phyloP scores from a whole-genome alignment of 2,329 filamentous ascomycete genomes.

The Byssochlamys sp. region DNA sequence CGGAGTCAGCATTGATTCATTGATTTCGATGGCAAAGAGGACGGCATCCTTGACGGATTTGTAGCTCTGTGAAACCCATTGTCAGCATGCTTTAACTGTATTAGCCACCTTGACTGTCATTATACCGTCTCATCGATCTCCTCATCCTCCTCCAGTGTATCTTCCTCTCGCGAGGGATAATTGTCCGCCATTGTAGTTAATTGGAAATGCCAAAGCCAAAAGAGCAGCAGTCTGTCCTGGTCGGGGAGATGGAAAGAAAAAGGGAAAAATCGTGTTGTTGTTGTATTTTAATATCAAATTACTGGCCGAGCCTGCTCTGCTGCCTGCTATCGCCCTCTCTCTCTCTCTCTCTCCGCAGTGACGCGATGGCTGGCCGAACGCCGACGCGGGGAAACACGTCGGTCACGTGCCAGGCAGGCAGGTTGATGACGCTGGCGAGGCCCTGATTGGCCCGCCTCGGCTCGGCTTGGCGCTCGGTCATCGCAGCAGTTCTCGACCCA shows the following conservation, averaged over 20 bases:
- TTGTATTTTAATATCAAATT: background rate
- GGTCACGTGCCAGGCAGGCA: conserved; percentile 21
- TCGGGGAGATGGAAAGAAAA: background rate
- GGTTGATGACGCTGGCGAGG: conserved; percentile 18
- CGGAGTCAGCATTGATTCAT: conserved; percentile 67
- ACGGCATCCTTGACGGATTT: conserved; percentile 93
- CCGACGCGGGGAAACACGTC: conserved; percentile 23
- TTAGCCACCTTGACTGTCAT: background rate
- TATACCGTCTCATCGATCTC: conserved; percentile 38
- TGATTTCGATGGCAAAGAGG: conserved; percentile 90
- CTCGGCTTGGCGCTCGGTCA: conserved; percentile 7
- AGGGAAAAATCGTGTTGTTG: background rate
- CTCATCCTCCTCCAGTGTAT: conserved; percentile 36
- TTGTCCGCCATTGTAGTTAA: conserved; percentile 27
- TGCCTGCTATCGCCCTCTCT: conserved; percentile 9
- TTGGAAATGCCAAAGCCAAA: background rate
- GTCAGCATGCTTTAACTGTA: background rate
- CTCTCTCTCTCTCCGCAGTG: conserved; percentile 4
- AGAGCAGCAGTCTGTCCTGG: background rate
- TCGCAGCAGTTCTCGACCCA: conserved; percentile 6
- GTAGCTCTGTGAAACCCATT: conserved; percentile 54
- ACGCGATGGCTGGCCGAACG: conserved; percentile 13
- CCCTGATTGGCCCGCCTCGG: conserved; percentile 19
- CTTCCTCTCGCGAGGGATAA: conserved; percentile 28
- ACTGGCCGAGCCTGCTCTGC: background rate